Percentiles rank a stretch among this genome's conserved stretches.
phyloP scores from a whole-genome alignment of 768 basidiomycete genomes.

The Lentinus brumalis region DNA sequence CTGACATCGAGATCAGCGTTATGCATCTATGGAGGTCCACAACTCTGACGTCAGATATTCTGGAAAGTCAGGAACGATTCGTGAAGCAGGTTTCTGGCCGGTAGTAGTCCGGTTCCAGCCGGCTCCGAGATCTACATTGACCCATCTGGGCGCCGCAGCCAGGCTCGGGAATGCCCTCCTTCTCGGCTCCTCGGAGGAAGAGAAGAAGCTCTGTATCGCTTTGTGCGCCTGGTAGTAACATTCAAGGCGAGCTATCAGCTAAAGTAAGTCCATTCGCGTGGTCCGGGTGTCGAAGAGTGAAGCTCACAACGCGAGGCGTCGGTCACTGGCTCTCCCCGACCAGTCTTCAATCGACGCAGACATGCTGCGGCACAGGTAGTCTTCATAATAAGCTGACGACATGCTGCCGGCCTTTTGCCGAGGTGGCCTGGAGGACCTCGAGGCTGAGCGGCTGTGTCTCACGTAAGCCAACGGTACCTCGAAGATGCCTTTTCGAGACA shows the following conservation, averaged over 20 bases:
- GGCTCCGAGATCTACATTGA: background rate
- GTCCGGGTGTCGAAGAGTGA: background rate
- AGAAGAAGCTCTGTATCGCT: background rate
- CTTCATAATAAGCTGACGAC: background rate
- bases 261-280: no score
- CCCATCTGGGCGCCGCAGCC: background rate
- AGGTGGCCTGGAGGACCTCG: background rate
- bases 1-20: constrained; percentile 8
- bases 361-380: background rate
- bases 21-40: background rate
- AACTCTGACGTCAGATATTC: constrained; percentile 1
- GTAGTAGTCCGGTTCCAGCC: background rate
- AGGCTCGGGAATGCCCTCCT: background rate
- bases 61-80: constrained; percentile 16
- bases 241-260: no score
- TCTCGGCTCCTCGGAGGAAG: background rate
- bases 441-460: constrained; percentile 10
- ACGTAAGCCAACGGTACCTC: constrained; percentile 9
- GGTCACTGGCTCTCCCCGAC: background rate
- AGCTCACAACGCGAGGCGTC: background rate
- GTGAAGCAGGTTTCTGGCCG: background rate
- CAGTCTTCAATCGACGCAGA: background rate
- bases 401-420: background rate
- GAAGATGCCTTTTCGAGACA: constrained; percentile 7
- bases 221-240: background rate